Evolutionary conservation across 208 protist species (phyloP), one percentile per base, ranked within the genome.

Genomic region (Acanthamoeba lugdunensis): DNA sequence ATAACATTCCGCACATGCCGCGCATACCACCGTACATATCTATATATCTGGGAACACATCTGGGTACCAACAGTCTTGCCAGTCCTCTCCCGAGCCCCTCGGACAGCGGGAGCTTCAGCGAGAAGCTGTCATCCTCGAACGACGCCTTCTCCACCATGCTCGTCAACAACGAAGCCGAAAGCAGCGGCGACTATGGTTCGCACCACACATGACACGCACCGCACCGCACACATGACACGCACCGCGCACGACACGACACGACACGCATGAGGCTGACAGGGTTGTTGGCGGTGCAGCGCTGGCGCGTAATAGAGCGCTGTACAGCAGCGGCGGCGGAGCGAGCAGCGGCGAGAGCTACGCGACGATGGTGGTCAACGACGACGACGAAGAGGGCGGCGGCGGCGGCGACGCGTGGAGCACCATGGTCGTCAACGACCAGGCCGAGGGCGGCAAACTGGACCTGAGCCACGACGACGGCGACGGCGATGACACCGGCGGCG

Each of bases 81-180:
- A 87, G 79, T 3, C 16, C 41, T 48, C 41, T 87, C 8, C 48
- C 50, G 37, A 63, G 25, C 21, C 79, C 41, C 11, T 30, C 16
- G 2, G 13, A 87, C 14, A 63, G 79, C 48, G 50, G 23, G 48
- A 61, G 50, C 48, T 41, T 23, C 79, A 61, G 50, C n/a, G 79
- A 63, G 16, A 87, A 87, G 37, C 13, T 87, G 50, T 23, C 23
- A 5, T 87, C 79, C 1, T 63, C 50, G 23, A 87, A 87, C 48
- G 50, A 52, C 14, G 16, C 50, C 79, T 87, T 87, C 79, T 87
- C 79, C 79, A 87, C 79, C 14, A 61, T 87, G 18, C 16, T 87
- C 11, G 79, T 87, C 18, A 87, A 87, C 30, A 33, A 23, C 41
- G 79, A 87, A 25, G 79, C 79, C 21, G 79, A 87, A 56, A 45